Base-by-base conservation (phyloP, 2,329 filamentous ascomycete genomes). In the Magnaporthiopsis incrustans region DNA sequence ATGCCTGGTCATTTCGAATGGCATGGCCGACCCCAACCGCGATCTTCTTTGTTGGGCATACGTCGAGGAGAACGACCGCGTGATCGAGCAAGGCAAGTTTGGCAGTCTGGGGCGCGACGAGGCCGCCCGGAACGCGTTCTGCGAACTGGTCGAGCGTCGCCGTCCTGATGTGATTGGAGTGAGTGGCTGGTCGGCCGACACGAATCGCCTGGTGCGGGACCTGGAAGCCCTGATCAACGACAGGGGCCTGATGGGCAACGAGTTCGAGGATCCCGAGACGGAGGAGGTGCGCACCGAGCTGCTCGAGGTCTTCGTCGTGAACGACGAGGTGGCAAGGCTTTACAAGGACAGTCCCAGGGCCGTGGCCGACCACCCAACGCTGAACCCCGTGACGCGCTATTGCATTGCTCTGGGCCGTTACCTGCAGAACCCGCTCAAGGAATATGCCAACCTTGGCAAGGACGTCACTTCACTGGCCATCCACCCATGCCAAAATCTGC, bases 271-370 rank as follows among this genome's bases (percentile, higher is more conserved):
- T 68, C 78, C 81, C 1, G 90, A 94, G n/a, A 86, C 85, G 33
- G 86, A 86, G 64, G 88, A 92, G 66, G 89, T 90, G 67, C 84
- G 88, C 65, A 90, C 82, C 65, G 92, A 97, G 71, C 85, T 86
- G 14, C 81, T 99, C 35, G 94, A 98, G 65, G 89, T 98, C 12
- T 82, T 98, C 35, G 86, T 97, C 64, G 90, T 97, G 67, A 97
- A 98, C 70, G 95, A 99, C 70, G 95, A 99, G 77, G 92, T 97
- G 61, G 95, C 95, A n/a, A 87, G 95, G 59, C 84, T 98, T 4
- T 99, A 97, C 78, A 93, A 97, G 76, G 91, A 92, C 70, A 97
- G 92, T 73, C 85, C 88, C 18, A 87, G 93, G 57, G 93, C 90
- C 14, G 81, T 85, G 61, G 79, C 84, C 14, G 94, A 98, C 67